Percentiles rank a stretch among this genome's conserved stretches.
Evolutionary conservation across 2,329 filamentous ascomycete species (phyloP).

Genomic region (Anisogramma anomala): DNA sequence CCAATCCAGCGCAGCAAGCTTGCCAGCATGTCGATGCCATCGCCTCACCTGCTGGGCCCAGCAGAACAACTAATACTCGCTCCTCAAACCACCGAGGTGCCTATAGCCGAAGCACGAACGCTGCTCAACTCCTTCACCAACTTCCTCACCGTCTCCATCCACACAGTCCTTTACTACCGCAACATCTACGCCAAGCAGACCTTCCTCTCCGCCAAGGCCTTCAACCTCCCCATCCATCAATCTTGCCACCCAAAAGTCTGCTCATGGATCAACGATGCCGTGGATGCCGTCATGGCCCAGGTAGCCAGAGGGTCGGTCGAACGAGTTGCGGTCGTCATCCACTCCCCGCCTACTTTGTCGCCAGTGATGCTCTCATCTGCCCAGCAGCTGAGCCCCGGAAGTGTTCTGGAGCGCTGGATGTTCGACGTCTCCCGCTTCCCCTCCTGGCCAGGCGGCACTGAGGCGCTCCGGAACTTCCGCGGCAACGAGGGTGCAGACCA

Average conservation of each 20-base stretch:
- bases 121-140: constrained; percentile 61
- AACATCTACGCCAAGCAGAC: constrained; percentile 64
- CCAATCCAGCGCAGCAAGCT: too few species aligned
- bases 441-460: constrained; percentile 27
- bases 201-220: constrained; percentile 69
- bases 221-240: constrained; percentile 75
- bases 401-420: constrained; percentile 49
- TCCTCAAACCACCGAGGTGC: constrained; percentile 18
- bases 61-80: neutral
- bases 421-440: constrained; percentile 47
- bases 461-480: constrained; percentile 20
- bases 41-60: constrained; percentile 4
- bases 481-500: constrained; percentile 18
- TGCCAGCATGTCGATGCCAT: constrained; percentile 12
- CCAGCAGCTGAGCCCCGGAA: constrained; percentile 19
- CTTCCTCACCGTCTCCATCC: constrained; percentile 72
- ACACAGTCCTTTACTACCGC: constrained; percentile 78
- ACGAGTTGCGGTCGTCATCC: constrained; percentile 38
- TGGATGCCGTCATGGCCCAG: constrained; percentile 59
- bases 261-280: constrained; percentile 72
- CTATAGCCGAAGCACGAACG: constrained; percentile 33
- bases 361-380: constrained; percentile 11
- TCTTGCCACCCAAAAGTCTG: constrained; percentile 78
- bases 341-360: constrained; percentile 21
- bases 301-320: constrained; percentile 45